Evolutionary conservation across 352 stramenopile species (phyloP).

Genomic region (Blastocystis sp.): DNA sequence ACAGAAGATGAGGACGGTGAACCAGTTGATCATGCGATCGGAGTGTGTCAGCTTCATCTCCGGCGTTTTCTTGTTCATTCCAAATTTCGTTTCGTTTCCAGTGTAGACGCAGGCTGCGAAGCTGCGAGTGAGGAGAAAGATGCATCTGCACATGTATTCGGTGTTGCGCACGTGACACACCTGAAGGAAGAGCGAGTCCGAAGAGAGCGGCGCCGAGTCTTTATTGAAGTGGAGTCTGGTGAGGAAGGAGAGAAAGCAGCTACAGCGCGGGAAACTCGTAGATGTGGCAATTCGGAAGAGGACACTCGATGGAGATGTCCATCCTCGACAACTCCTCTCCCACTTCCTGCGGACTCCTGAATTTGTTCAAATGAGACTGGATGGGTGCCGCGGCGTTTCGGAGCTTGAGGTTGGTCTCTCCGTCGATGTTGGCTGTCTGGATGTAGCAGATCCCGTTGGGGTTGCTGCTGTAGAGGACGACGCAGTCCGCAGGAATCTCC

Average conservation of each 20-base stretch:
- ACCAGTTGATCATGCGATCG: slow-evolving; percentile 70
- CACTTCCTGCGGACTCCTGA: slow-evolving; percentile 64
- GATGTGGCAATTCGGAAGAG: slow-evolving; percentile 70
- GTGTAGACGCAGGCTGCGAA: slow-evolving; percentile 74
- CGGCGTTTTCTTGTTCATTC: slow-evolving; percentile 69
- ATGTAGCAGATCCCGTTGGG: slow-evolving; percentile 64
- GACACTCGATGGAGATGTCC: slow-evolving; percentile 58
- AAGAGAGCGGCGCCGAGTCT: slow-evolving; percentile 12
- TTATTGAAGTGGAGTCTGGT: not conserved
- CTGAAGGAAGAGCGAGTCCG: slow-evolving; percentile 68
- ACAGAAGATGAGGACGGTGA: slow-evolving; percentile 69
- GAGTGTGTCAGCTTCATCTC: slow-evolving; percentile 71
- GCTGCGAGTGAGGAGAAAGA: not conserved
- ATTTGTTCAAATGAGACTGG: slow-evolving; percentile 66
- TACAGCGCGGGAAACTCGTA: slow-evolving; percentile 71
- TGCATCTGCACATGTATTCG: slow-evolving; percentile 68
- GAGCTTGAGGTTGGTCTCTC: slow-evolving; percentile 81
- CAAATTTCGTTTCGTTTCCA: slow-evolving; percentile 78
- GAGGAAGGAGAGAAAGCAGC: not conserved
- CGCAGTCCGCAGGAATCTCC: slow-evolving; percentile 59
- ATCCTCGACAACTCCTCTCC: slow-evolving; percentile 68
- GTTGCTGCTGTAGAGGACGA: slow-evolving; percentile 58
- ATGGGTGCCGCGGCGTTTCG: slow-evolving; percentile 68
- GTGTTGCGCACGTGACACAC: slow-evolving; percentile 76
- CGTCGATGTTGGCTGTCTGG: slow-evolving; percentile 74